Evolutionary conservation across 257 asterid species (phyloP).

Genomic region (Nicotiana paniculata): DNA sequence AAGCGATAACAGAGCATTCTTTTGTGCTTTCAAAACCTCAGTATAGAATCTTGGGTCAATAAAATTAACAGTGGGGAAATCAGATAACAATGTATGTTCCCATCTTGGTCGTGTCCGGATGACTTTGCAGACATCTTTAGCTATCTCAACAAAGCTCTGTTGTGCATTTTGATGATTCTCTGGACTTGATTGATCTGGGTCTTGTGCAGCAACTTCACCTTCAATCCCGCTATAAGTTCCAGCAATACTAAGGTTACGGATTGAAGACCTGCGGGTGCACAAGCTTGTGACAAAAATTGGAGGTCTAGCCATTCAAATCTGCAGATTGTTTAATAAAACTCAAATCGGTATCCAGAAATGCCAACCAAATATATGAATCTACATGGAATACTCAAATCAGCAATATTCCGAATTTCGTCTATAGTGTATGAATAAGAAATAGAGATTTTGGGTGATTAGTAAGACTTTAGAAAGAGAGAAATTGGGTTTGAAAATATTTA

Average conservation of each 20-base stretch:
- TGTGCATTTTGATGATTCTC: conserved; percentile 17
- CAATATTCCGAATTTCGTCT: too few species aligned
- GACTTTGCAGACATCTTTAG: conserved; percentile 41
- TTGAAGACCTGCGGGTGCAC: conserved; percentile 32
- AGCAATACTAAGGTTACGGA: conserved; percentile 28
- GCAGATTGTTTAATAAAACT: not conserved
- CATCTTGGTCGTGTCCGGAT: conserved; percentile 53
- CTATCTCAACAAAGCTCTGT: conserved; percentile 24
- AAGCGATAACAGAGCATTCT: conserved; percentile 31
- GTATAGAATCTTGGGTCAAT: conserved; percentile 44
- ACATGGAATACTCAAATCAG: not conserved
- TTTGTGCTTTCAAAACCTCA: conserved; percentile 52
- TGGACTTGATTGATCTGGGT: conserved; percentile 18
- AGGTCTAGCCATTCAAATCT: conserved; percentile 39
- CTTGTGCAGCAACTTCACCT: conserved; percentile 16
- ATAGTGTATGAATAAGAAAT: too few species aligned
- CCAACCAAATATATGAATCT: not conserved
- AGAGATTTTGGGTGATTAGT: too few species aligned
- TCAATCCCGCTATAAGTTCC: conserved; percentile 18
- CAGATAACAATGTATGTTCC: conserved; percentile 50
- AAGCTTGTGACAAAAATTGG: conserved; percentile 27
- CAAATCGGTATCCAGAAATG: not conserved
- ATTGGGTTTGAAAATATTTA: too few species aligned
- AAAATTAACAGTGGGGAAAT: conserved; percentile 50
- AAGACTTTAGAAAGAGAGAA: too few species aligned